These are phyloP conservation scores for Boletus tylopilopsis DNA, from an alignment of 768 basidiomycete species.

Conservation along the genomic window DNA sequence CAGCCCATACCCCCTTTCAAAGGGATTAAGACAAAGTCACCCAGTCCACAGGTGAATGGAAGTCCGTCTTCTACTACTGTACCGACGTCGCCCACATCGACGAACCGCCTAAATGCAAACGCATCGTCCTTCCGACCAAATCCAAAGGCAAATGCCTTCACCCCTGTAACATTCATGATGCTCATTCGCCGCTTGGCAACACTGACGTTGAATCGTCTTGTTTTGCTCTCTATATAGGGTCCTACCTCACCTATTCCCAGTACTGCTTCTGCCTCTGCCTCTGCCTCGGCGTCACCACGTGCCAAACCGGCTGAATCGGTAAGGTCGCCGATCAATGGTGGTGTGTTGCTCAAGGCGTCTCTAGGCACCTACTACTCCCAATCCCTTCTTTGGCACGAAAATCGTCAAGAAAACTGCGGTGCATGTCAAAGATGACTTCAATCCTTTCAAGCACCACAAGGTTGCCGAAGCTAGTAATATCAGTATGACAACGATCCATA, in stretches of 20 bases:
- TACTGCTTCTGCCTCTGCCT: conserved; percentile 40
- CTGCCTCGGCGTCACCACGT: conserved; percentile 60
- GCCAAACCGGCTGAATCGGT: conserved; percentile 55
- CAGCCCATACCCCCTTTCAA: conserved; percentile 91
- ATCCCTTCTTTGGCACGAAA: conserved; percentile 89
- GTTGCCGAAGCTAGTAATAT: conserved; percentile 71
- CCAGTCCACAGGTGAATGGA: conserved; percentile 29
- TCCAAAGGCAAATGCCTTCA: conserved; percentile 73
- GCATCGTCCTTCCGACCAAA: conserved; percentile 92
- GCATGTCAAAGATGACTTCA: conserved; percentile 95
- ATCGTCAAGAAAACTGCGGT: conserved; percentile 72
- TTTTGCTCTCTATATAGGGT: conserved; percentile 35
- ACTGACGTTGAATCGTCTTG: conserved; percentile 17
- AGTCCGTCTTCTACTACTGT: conserved; percentile 33
- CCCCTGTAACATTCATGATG: conserved; percentile 46
- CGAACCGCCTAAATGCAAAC: conserved; percentile 77
- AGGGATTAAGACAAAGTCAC: conserved; percentile 45
- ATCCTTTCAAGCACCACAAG: conserved; percentile 89
- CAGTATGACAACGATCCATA: conserved; percentile 46
- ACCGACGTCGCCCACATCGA: conserved; percentile 51
- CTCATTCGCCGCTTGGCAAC: conserved; percentile 5
- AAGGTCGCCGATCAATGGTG: conserved; percentile 10
- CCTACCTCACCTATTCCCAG: conserved; percentile 45
- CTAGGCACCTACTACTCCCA: conserved; percentile 48
- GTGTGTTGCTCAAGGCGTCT: conserved; percentile 10